A percentile compares a stretch with the other conserved stretches of the same genome.
These are phyloP conservation scores for Rubroshorea leprosula DNA, from an alignment of 345 rosid genomes.

Conservation along the genomic window DNA sequence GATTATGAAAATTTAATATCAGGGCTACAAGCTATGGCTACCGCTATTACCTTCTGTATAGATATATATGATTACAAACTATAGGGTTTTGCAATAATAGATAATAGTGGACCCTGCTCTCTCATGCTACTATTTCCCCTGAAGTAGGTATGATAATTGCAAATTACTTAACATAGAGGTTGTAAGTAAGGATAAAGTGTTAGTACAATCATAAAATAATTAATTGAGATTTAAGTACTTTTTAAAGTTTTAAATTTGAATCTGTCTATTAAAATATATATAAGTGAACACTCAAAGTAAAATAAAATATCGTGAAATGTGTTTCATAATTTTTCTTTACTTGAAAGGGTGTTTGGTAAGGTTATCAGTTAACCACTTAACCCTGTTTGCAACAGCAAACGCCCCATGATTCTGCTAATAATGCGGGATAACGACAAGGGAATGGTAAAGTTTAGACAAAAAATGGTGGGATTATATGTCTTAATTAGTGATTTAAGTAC, in stretches of 20 bases:
- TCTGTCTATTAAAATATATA: no score
- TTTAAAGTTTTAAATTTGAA: no score
- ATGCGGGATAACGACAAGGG: background rate
- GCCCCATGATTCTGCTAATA: background rate
- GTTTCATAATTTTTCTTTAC: no score
- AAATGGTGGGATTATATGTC: constrained; percentile 16
- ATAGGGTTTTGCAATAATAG: background rate
- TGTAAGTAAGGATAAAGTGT: background rate
- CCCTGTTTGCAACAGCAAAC: background rate
- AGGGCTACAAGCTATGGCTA: background rate
- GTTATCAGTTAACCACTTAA: no score
- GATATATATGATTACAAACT: constrained; percentile 12
- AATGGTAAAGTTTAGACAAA: constrained; percentile 2
- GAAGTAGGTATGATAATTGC: background rate
- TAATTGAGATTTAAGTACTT: no score
- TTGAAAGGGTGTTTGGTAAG: no score
- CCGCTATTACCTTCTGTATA: background rate
- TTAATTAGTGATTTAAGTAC: constrained; percentile 15
- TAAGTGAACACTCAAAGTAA: no score
- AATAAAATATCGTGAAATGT: no score
- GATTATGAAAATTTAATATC: no score
- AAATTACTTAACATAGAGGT: background rate
- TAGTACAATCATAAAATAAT: no score
- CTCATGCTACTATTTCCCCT: constrained; percentile 1
- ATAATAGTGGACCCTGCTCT: constrained; percentile 8